Evolutionary conservation across 495 filamentous ascomycete species (phyloP).

Genomic region (Aspergillus ellipticus): DNA sequence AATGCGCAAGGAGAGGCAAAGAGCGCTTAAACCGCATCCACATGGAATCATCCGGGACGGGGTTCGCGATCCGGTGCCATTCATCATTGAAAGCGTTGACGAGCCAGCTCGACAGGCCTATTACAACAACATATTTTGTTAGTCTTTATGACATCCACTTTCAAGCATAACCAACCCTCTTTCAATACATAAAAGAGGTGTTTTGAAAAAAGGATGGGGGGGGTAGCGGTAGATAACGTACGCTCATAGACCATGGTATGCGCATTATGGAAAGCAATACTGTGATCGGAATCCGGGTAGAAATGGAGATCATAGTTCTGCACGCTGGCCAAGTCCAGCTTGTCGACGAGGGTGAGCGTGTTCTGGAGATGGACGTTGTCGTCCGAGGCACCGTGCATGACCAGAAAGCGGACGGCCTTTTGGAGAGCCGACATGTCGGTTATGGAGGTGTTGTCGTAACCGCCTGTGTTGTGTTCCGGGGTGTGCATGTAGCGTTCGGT

Average conservation of each 20-base stretch:
- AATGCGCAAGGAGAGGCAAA: conserved; percentile 1
- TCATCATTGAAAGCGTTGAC: conserved; percentile 97
- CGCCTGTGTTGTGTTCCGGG: conserved; percentile 71
- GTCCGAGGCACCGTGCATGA: conserved; percentile 93
- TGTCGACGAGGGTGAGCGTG: conserved; percentile 78
- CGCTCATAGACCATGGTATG: conserved; percentile 92
- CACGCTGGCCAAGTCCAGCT: conserved; percentile 74
- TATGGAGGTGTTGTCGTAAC: conserved; percentile 75
- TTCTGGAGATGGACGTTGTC: conserved; percentile 98
- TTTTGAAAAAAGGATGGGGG: neutral
- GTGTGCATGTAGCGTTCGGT: conserved; percentile 96
- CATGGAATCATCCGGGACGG: conserved; percentile 52
- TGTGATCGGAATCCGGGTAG: conserved; percentile 94
- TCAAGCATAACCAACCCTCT: too few species aligned
- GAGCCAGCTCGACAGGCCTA: conserved; percentile 88
- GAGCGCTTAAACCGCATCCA: conserved; percentile 25
- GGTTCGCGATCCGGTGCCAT: conserved; percentile 71
- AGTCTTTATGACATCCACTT: neutral
- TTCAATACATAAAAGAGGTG: neutral
- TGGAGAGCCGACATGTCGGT: conserved; percentile 63
- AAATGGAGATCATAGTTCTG: conserved; percentile 97
- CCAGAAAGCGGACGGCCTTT: conserved; percentile 75
- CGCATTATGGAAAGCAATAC: conserved; percentile 92
- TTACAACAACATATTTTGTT: neutral
- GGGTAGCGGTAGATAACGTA: conserved; percentile 46